Conservation (phyloP, 208 protist species). For the Leishmania gerbilli region DNA sequence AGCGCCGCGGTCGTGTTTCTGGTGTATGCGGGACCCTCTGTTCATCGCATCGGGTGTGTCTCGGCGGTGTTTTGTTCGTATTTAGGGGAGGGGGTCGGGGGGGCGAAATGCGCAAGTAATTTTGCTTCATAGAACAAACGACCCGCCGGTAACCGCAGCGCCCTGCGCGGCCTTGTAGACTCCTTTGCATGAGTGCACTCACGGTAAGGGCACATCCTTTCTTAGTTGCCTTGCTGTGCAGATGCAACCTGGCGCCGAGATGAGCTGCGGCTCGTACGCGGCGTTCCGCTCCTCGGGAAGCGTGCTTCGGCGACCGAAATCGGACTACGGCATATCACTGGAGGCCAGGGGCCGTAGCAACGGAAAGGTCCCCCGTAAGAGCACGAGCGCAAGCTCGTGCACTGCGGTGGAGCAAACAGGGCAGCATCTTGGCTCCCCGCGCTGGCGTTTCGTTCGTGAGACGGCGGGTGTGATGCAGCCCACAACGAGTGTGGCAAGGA, state of each 20-base stretch:
- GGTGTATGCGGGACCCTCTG: background rate
- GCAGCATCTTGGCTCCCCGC: background rate
- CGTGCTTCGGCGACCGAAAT: slow-evolving; percentile 5
- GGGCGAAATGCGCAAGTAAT: no score
- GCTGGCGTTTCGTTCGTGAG: background rate
- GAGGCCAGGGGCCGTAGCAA: background rate
- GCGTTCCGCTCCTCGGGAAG: background rate
- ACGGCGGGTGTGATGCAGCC: background rate
- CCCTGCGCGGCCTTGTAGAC: background rate
- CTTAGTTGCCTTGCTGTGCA: background rate
- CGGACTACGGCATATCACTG: slow-evolving; percentile 13
- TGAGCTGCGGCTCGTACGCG: slow-evolving; percentile 4
- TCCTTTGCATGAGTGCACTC: background rate
- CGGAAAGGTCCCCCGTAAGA: background rate
- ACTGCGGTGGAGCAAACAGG: background rate
- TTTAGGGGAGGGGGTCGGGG: no score
- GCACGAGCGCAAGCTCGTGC: background rate
- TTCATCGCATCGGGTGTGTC: background rate
- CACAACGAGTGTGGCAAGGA: background rate
- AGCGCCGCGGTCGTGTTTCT: background rate
- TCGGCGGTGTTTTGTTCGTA: background rate
- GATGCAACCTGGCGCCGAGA: background rate
- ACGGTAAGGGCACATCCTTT: background rate
- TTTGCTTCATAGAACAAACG: background rate
- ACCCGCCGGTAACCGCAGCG: background rate